phyloP scores from a whole-genome alignment of 768 basidiomycete species.

The Candolleomyces efflorescens region DNA sequence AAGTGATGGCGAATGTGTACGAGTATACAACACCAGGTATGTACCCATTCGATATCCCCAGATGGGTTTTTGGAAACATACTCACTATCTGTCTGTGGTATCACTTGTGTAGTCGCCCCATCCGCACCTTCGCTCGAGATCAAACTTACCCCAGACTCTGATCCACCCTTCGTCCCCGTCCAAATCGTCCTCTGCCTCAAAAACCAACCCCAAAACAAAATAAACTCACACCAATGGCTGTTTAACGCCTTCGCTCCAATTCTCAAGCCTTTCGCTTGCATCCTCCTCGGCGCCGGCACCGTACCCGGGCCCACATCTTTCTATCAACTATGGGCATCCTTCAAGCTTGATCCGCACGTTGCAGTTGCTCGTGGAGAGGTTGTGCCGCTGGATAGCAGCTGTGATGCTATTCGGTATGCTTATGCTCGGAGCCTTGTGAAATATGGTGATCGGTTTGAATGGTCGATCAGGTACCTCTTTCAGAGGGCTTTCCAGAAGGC shows the following conservation, averaged over 20 bases:
- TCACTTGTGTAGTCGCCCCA: constrained; percentile 68
- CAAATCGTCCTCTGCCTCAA: constrained; percentile 90
- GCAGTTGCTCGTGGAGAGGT: constrained; percentile 86
- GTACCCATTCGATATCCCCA: background rate
- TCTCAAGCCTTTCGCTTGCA: constrained; percentile 63
- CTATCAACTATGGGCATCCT: constrained; percentile 93
- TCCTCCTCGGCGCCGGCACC: constrained; percentile 92
- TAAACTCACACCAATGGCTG: constrained; percentile 93
- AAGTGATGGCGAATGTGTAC: constrained; percentile 92
- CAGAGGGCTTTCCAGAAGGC: too few relatives aligned
- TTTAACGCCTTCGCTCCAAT: constrained; percentile 91
- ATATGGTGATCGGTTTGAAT: too few relatives aligned
- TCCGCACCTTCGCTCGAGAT: constrained; percentile 65
- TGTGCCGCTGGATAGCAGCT: too few relatives aligned
- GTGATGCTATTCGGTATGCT: too few relatives aligned
- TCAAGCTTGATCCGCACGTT: constrained; percentile 73
- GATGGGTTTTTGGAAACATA: background rate
- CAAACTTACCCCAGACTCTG: constrained; percentile 73
- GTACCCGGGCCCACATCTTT: constrained; percentile 96
- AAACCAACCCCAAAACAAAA: constrained; percentile 94
- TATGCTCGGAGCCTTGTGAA: too few relatives aligned
- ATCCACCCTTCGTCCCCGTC: constrained; percentile 87
- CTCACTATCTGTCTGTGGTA: too few relatives aligned
- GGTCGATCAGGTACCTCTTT: too few relatives aligned
- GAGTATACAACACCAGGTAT: constrained; percentile 48